A percentile compares a stretch with the other conserved stretches of the same genome.
phyloP scores from a whole-genome alignment of 192 early-diverging fungal species.

The Entomortierella beljakovae region DNA sequence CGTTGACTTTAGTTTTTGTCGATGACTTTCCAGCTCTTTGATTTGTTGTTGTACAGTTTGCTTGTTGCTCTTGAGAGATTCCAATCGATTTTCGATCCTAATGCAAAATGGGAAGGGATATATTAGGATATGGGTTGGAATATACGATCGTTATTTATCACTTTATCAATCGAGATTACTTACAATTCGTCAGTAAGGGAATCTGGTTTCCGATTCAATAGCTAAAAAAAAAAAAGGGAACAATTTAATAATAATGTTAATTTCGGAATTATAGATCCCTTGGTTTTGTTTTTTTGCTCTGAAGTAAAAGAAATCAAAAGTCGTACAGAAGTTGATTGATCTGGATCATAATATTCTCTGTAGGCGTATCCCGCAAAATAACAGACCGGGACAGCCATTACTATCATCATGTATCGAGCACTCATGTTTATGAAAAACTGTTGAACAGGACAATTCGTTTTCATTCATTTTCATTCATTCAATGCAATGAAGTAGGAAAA shows the following conservation, averaged over 20 bases:
- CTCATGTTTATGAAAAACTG: constrained; percentile 13
- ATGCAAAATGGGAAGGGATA: not conserved
- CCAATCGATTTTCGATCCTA: constrained; percentile 23
- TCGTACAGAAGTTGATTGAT: constrained; percentile 26
- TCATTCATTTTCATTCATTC: no score
- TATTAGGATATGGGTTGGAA: not conserved
- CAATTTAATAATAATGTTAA: not conserved
- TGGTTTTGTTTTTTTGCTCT: not conserved
- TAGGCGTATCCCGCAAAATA: constrained; percentile 51
- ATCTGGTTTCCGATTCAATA: constrained; percentile 35
- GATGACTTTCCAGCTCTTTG: constrained; percentile 32
- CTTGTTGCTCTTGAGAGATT: constrained; percentile 29
- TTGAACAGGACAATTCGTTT: no score
- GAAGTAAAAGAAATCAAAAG: not conserved
- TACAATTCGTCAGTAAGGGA: constrained; percentile 38
- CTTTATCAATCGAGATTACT: not conserved
- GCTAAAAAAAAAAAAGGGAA: not conserved
- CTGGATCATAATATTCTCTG: constrained; percentile 37
- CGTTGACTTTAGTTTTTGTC: constrained; percentile 16
- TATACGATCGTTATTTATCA: not conserved
- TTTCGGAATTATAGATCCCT: not conserved
- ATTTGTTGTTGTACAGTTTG: constrained; percentile 28
- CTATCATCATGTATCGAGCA: constrained; percentile 32
- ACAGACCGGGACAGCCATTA: constrained; percentile 37
- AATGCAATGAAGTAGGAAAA: no score